These are phyloP conservation scores for Cladosporium oxysporum DNA, from an alignment of 2,329 filamentous ascomycete species.

Conservation along the genomic window DNA sequence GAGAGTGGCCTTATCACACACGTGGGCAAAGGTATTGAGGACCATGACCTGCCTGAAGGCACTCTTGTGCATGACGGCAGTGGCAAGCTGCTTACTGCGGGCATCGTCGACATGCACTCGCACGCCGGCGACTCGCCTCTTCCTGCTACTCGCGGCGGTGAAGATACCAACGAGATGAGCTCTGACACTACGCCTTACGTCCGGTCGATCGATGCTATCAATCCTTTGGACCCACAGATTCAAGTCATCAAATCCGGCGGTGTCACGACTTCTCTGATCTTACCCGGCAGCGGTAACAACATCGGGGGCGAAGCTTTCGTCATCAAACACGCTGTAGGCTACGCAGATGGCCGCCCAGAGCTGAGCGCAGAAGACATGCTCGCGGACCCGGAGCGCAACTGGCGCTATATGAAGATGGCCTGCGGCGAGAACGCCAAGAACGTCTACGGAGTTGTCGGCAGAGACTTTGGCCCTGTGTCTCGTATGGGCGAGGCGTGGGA, in stretches of 20 bases:
- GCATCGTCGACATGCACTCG: constrained; percentile 72
- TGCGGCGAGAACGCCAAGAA: constrained; percentile 57
- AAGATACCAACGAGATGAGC: constrained; percentile 65
- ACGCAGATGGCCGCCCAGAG: constrained; percentile 60
- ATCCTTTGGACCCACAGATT: constrained; percentile 65
- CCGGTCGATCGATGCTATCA: constrained; percentile 65
- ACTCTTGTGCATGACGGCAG: constrained; percentile 58
- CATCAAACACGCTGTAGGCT: constrained; percentile 67
- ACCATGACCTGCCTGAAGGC: constrained; percentile 48
- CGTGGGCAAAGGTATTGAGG: constrained; percentile 51
- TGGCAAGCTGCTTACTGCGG: constrained; percentile 64
- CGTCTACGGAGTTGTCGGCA: constrained; percentile 58
- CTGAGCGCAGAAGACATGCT: constrained; percentile 65
- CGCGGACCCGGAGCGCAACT: constrained; percentile 64
- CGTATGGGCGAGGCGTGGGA: constrained; percentile 70
- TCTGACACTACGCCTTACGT: constrained; percentile 68
- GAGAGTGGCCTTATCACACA: constrained; percentile 62
- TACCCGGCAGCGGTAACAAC: constrained; percentile 69
- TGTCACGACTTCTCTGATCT: constrained; percentile 67
- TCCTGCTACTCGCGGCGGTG: constrained; percentile 56
- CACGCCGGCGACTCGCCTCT: constrained; percentile 63
- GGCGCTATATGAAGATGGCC: constrained; percentile 77
- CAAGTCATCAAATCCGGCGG: constrained; percentile 71
- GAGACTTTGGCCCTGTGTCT: constrained; percentile 57
- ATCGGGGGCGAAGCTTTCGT: constrained; percentile 71